Evolutionary conservation across 129 eudicot genomes (phyloP).

Genomic region (Sambucus nigra): DNA sequence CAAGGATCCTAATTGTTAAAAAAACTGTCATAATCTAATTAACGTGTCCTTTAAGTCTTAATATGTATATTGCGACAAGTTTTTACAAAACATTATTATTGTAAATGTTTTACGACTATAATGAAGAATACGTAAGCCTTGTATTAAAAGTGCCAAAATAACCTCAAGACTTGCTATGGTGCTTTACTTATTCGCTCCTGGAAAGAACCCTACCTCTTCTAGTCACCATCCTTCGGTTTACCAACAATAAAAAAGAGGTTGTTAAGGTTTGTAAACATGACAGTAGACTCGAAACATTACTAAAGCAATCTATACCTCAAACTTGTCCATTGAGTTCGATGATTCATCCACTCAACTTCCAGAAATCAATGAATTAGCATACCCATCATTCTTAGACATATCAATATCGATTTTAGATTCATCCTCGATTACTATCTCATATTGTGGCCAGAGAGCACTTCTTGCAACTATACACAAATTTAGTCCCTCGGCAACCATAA

Average conservation of each 20-base stretch:
- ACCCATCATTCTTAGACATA: constrained; percentile 20
- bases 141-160: too few species aligned
- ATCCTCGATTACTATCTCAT: constrained; percentile 60
- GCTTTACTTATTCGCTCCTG: constrained; percentile 52
- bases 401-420: constrained; percentile 40
- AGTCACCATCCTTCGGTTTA: constrained; percentile 63
- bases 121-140: too few species aligned
- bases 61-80: too few species aligned
- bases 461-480: constrained; percentile 53
- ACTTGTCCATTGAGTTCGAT: constrained; percentile 22
- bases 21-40: too few species aligned
- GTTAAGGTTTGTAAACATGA: constrained; percentile 4
- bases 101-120: too few species aligned
- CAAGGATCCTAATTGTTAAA: too few species aligned
- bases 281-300: not conserved
- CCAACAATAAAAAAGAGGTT: constrained; percentile 1
- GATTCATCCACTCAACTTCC: constrained; percentile 25
- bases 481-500: too few species aligned
- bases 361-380: constrained; percentile 22
- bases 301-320: constrained; percentile 63
- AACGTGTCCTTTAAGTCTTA: too few species aligned
- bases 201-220: constrained; percentile 71
- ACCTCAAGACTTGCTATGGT: constrained; percentile 90
- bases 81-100: too few species aligned
- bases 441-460: constrained; percentile 72